phyloP scores from a whole-genome alignment of 73 alveolate genomes.

The Paramecium octaurelia region DNA sequence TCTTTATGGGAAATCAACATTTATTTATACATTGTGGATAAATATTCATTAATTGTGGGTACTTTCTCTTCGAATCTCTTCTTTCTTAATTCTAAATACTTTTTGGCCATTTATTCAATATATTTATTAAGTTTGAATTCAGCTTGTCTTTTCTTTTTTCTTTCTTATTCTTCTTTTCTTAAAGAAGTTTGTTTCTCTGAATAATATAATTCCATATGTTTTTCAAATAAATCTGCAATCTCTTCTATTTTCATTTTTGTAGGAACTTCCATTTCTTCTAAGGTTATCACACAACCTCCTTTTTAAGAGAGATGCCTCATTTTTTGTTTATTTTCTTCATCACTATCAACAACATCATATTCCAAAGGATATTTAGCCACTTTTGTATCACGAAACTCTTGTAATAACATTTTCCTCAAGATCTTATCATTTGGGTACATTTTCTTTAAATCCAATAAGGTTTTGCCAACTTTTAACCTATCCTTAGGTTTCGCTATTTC shows the following conservation, averaged over 20 bases:
- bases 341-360: constrained; percentile 90
- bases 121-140: constrained; percentile 62
- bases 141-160: constrained; percentile 26
- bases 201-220: constrained; percentile 62
- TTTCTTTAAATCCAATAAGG: constrained; percentile 74
- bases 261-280: constrained; percentile 58
- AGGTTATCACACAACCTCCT: constrained; percentile 62
- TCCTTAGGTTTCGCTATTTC: constrained; percentile 91
- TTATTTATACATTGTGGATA: constrained; percentile 24
- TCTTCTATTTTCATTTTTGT: constrained; percentile 62
- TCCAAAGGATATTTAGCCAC: constrained; percentile 93
- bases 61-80: constrained; percentile 66
- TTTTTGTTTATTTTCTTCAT: constrained; percentile 81
- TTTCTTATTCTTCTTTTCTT: constrained; percentile 63
- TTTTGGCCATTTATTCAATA: constrained; percentile 69
- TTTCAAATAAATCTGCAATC: constrained; percentile 64
- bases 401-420: constrained; percentile 84
- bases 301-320: constrained; percentile 66
- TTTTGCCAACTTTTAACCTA: constrained; percentile 82
- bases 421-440: constrained; percentile 92
- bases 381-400: constrained; percentile 89
- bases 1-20: neutral
- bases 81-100: constrained; percentile 69
- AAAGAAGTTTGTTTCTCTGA: constrained; percentile 19
- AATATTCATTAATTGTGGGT: constrained; percentile 51